A percentile compares a stretch with the other conserved stretches of the same genome.
These are phyloP conservation scores for Trichoderma sp. DNA, from an alignment of 2,329 filamentous ascomycete species.

Conservation along the genomic window DNA sequence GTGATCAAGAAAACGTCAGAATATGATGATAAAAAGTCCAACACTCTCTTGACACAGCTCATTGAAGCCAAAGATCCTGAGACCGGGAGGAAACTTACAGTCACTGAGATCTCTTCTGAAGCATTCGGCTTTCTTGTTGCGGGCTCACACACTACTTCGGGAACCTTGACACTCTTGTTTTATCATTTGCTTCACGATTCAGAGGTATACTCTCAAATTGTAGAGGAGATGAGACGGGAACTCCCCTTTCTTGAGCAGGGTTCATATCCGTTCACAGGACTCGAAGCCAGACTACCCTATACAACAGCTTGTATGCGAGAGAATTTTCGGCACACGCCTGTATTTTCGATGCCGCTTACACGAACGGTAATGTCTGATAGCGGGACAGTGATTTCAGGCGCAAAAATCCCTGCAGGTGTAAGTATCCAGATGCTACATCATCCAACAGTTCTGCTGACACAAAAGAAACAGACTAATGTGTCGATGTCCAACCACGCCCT, in stretches of 20 bases:
- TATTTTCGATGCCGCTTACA: neutral
- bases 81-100: neutral
- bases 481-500: neutral
- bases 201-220: neutral
- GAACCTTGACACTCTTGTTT: neutral
- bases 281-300: neutral
- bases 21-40: neutral
- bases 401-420: neutral
- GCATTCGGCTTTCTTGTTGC: neutral
- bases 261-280: neutral
- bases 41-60: neutral
- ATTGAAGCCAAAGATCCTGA: neutral
- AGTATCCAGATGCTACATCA: neutral
- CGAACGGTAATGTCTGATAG: neutral
- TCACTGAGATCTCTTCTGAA: neutral
- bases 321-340: neutral
- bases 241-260: neutral
- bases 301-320: neutral
- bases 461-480: neutral
- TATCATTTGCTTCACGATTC: neutral
- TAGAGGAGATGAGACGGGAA: neutral
- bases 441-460: neutral
- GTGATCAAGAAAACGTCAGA: neutral
- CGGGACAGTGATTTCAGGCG: neutral
- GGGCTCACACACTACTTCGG: neutral